A percentile compares a stretch with the other conserved stretches of the same genome.
Conservation (phyloP, 2,329 filamentous ascomycete genomes). For the Coleophoma eucalyptorum region DNA sequence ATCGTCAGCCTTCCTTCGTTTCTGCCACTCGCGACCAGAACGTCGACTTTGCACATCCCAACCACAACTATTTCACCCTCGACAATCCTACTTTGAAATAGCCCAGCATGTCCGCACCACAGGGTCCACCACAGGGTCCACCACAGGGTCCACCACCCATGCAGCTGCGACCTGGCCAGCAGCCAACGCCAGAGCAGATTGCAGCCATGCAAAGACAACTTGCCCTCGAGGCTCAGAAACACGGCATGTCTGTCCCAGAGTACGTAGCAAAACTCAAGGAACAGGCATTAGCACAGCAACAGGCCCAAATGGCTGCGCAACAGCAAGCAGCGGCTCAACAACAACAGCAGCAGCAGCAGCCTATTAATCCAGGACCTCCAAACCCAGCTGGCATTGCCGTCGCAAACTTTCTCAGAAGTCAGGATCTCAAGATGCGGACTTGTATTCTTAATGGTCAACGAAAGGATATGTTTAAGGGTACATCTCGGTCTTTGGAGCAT, state of each 20-base stretch:
- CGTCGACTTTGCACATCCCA: neutral
- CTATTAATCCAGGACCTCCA: constrained; percentile 73
- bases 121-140: too few species aligned
- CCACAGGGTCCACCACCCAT: too few species aligned
- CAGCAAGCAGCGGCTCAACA: constrained; percentile 33
- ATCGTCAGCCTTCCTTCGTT: neutral
- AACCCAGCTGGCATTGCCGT: constrained; percentile 87
- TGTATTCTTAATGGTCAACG: constrained; percentile 94
- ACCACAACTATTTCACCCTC: neutral
- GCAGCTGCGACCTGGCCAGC: constrained; percentile 25
- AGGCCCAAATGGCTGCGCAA: constrained; percentile 48
- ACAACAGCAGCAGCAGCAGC: constrained; percentile 46
- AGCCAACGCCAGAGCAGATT: constrained; percentile 80
- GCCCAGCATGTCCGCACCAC: neutral
- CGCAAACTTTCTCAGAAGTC: constrained; percentile 79
- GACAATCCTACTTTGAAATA: neutral
- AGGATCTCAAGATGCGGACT: constrained; percentile 84
- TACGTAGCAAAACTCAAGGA: constrained; percentile 70
- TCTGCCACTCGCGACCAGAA: neutral
- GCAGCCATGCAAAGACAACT: constrained; percentile 79
- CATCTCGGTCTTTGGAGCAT: constrained; percentile 1
- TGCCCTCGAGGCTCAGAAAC: constrained; percentile 75
- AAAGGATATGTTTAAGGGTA: constrained; percentile 97
- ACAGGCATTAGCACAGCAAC: constrained; percentile 41
- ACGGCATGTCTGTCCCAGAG: constrained; percentile 79